phyloP scores from a whole-genome alignment of 2,329 filamentous ascomycete genomes.

The Cercospora berteroae region DNA sequence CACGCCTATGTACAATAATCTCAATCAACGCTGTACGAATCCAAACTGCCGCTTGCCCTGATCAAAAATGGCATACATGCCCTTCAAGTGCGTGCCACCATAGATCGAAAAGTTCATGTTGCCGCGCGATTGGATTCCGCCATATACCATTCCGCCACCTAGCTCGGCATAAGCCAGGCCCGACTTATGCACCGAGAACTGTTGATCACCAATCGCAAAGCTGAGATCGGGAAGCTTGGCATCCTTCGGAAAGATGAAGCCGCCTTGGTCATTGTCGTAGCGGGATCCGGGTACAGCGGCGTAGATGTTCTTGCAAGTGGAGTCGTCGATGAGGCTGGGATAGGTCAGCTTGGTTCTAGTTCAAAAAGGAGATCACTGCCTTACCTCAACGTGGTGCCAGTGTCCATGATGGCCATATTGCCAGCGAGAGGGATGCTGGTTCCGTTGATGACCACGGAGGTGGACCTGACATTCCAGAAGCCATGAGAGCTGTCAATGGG shows the following conservation, averaged over 20 bases:
- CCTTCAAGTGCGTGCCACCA: constrained; percentile 64
- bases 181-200: constrained; percentile 62
- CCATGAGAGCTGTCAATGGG: constrained; percentile 62
- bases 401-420: constrained; percentile 70
- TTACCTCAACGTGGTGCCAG: constrained; percentile 61
- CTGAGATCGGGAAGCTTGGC: constrained; percentile 60
- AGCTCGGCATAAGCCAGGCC: constrained; percentile 60
- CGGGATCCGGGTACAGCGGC: constrained; percentile 59
- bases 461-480: constrained; percentile 66
- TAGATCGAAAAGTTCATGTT: constrained; percentile 61
- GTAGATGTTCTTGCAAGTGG: constrained; percentile 62
- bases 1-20: neutral
- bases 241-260: constrained; percentile 61
- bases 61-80: constrained; percentile 65
- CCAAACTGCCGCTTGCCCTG: constrained; percentile 59
- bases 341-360: neutral
- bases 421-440: constrained; percentile 49
- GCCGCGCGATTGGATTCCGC: constrained; percentile 64
- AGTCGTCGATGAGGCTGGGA: constrained; percentile 59
- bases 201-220: constrained; percentile 61
- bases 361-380: neutral
- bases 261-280: constrained; percentile 41
- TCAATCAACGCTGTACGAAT: constrained; percentile 47
- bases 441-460: constrained; percentile 57
- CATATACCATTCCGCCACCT: constrained; percentile 58